Evolutionary conservation across 148 eudicot species (phyloP).

Genomic region (Heliosperma pusillum): DNA sequence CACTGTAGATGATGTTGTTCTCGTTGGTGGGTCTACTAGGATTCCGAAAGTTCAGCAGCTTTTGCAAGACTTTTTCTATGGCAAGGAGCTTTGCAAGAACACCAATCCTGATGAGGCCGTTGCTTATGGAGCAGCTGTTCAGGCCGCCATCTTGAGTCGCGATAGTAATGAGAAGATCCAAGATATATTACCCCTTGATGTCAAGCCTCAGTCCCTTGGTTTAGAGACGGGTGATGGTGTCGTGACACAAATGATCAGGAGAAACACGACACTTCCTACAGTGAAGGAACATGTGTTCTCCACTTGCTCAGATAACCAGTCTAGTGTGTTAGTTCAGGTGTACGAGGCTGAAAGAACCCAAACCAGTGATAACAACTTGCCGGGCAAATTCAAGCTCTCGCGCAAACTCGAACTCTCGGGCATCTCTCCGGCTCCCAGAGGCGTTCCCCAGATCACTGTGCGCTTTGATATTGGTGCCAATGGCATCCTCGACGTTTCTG

Average conservation of each 20-base stretch:
- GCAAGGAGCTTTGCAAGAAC: conserved; percentile 34
- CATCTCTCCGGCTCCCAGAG: conserved; percentile 21
- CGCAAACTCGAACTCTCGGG: too few species aligned
- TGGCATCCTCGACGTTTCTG: conserved; percentile 25
- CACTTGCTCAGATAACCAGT: conserved; percentile 25
- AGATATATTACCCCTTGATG: conserved; percentile 25
- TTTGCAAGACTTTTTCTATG: conserved; percentile 30
- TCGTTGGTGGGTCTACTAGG: too few species aligned
- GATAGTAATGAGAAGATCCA: conserved; percentile 24
- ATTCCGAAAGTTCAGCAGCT: conserved; percentile 29
- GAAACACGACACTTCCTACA: conserved; percentile 30
- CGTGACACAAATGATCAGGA: conserved; percentile 24
- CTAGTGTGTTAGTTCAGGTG: conserved; percentile 30
- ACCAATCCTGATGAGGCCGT: conserved; percentile 37
- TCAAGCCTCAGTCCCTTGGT: conserved; percentile 26
- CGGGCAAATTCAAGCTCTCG: conserved; percentile 32
- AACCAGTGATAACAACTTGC: conserved; percentile 31
- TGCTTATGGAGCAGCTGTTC: conserved; percentile 41
- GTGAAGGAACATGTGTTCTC: conserved; percentile 24
- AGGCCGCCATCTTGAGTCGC: conserved; percentile 32
- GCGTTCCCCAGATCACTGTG: conserved; percentile 25
- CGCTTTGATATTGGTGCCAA: conserved; percentile 29
- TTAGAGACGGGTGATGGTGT: conserved; percentile 24
- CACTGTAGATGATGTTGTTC: too few species aligned
- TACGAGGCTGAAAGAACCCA: conserved; percentile 34